phyloP scores from a whole-genome alignment of 208 protist genomes.

The Angomonas deanei region DNA sequence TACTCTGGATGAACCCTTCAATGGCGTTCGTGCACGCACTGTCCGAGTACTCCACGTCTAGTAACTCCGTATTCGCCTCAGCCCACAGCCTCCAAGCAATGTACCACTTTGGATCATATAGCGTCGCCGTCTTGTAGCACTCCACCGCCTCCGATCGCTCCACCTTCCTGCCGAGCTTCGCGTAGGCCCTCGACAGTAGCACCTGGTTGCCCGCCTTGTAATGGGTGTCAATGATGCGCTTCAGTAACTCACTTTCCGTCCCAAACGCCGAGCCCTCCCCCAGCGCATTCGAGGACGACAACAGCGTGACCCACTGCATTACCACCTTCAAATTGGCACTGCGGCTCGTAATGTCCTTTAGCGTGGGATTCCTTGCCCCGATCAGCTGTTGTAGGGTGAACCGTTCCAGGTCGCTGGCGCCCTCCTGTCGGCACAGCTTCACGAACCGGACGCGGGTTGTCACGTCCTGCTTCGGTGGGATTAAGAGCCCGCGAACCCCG shows the following conservation, averaged over 20 bases:
- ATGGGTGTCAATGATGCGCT: conserved; percentile 82
- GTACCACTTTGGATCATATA: conserved; percentile 81
- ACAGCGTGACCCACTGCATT: conserved; percentile 81
- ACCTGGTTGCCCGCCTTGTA: conserved; percentile 62
- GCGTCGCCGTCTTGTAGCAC: conserved; percentile 71
- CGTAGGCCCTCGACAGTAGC: conserved; percentile 65
- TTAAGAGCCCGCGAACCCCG: conserved; percentile 90
- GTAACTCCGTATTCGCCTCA: conserved; percentile 58
- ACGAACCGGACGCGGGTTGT: conserved; percentile 97
- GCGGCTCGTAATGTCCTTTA: conserved; percentile 66
- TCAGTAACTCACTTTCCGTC: conserved; percentile 68
- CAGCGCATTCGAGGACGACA: conserved; percentile 58
- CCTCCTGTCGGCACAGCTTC: conserved; percentile 88
- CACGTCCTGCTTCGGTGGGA: conserved; percentile 88
- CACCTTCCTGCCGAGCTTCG: conserved; percentile 59
- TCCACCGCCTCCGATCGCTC: conserved; percentile 50
- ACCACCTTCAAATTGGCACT: conserved; percentile 72
- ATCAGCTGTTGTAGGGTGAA: conserved; percentile 77
- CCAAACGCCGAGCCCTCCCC: conserved; percentile 51
- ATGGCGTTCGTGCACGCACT: conserved; percentile 65
- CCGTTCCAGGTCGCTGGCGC: conserved; percentile 62
- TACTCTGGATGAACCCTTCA: conserved; percentile 81
- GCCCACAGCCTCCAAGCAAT: conserved; percentile 83
- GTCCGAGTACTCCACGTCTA: conserved; percentile 37
- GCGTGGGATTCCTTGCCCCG: conserved; percentile 45